Conservation (phyloP, 1,284 basidiomycete species). For the Puccinia triticina region DNA sequence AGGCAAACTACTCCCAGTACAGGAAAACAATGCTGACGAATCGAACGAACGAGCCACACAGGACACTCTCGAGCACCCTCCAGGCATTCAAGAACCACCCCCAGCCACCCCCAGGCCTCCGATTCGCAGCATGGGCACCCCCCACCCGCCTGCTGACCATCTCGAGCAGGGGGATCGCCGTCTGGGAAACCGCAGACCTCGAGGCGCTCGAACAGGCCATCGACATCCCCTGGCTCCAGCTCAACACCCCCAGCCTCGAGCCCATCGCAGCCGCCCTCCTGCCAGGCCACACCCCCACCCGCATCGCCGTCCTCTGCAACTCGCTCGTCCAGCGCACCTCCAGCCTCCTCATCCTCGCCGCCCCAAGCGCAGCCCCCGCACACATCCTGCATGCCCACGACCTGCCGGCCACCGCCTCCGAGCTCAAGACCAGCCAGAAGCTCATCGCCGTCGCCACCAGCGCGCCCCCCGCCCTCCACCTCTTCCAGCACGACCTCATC, state of each 20-base stretch:
- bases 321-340: slow-evolving; percentile 14
- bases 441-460: slow-evolving; percentile 36
- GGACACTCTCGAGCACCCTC: no score
- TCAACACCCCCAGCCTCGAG: slow-evolving; percentile 12
- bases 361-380: neutral
- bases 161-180: no score
- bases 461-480: slow-evolving; percentile 28
- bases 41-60: no score
- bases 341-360: slow-evolving; percentile 20
- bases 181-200: no score
- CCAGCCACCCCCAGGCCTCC: no score
- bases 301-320: slow-evolving; percentile 32
- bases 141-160: no score
- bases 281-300: neutral
- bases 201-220: slow-evolving; percentile 25
- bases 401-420: slow-evolving; percentile 6
- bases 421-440: slow-evolving; percentile 24
- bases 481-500: slow-evolving; percentile 15
- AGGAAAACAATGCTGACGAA: no score
- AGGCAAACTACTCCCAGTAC: no score
- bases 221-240: slow-evolving; percentile 20
- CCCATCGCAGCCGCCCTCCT: slow-evolving; percentile 38
- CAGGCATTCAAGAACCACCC: no score
- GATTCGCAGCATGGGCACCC: no score
- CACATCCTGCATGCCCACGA: slow-evolving; percentile 23